phyloP scores from a whole-genome alignment of 1,139 yeast species.

The Tardiomyces blankii region DNA sequence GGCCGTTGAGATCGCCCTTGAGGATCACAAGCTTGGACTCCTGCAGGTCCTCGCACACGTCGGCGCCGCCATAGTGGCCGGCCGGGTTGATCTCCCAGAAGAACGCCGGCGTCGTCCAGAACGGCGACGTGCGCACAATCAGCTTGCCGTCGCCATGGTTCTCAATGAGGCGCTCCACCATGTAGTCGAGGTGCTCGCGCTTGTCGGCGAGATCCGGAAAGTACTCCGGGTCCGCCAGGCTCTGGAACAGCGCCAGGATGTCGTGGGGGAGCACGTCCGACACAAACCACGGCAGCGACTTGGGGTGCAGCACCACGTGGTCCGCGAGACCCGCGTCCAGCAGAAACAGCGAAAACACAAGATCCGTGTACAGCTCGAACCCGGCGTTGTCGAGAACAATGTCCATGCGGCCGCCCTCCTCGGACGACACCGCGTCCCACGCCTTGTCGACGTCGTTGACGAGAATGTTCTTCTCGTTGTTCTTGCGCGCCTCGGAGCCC shows the following conservation, averaged over 20 bases:
- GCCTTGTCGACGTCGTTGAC: slow-evolving; percentile 63
- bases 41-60: slow-evolving; percentile 40
- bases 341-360: slow-evolving; percentile 61
- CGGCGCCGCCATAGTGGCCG: slow-evolving; percentile 46
- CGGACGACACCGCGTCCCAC: slow-evolving; percentile 38
- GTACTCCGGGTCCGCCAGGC: slow-evolving; percentile 40
- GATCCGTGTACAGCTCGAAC: slow-evolving; percentile 85
- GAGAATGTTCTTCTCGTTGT: slow-evolving; percentile 72
- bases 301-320: slow-evolving; percentile 72
- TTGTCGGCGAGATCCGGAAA: slow-evolving; percentile 37
- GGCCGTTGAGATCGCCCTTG: slow-evolving; percentile 92
- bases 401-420: slow-evolving; percentile 47
- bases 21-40: slow-evolving; percentile 64
- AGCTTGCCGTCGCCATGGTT: slow-evolving; percentile 43
- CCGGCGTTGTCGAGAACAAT: slow-evolving; percentile 92
- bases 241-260: slow-evolving; percentile 46
- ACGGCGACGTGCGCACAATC: slow-evolving; percentile 49
- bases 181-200: slow-evolving; percentile 30
- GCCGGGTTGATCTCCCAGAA: slow-evolving; percentile 59
- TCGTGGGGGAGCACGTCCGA: slow-evolving; percentile 89
- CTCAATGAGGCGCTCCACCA: slow-evolving; percentile 40
- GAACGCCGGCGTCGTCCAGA: slow-evolving; percentile 72
- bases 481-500: slow-evolving; percentile 69
- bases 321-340: slow-evolving; percentile 57
- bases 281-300: slow-evolving; percentile 93